Evolutionary conservation across 2,329 filamentous ascomycete genomes (phyloP).

Genomic region (Fusarium ramigenum): DNA sequence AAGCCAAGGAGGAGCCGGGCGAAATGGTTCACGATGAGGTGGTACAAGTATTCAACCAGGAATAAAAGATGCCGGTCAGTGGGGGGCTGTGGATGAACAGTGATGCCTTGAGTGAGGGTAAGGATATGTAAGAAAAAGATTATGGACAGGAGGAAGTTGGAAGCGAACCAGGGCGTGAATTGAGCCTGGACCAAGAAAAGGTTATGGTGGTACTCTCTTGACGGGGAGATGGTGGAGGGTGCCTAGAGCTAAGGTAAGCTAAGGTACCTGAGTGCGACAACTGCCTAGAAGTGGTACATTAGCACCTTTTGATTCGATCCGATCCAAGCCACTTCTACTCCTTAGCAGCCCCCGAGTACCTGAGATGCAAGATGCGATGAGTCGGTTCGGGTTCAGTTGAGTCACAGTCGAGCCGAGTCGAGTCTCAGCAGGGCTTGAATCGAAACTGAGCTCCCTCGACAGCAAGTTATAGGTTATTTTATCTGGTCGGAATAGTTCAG

Average conservation of each 20-base stretch:
- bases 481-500: neutral
- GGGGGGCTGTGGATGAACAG: constrained; percentile 18
- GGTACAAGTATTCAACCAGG: constrained; percentile 1
- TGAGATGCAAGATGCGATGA: neutral
- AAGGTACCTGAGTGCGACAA: constrained; percentile 32
- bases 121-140: constrained; percentile 11
- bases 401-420: constrained; percentile 8
- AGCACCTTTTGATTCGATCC: constrained; percentile 6
- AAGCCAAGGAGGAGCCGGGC: constrained; percentile 21
- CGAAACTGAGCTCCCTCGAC: too few species aligned
- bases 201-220: constrained; percentile 43
- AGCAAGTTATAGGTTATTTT: neutral
- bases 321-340: constrained; percentile 30
- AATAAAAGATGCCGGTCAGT: constrained; percentile 9
- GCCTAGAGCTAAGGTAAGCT: constrained; percentile 31
- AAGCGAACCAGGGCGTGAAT: constrained; percentile 39
- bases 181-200: constrained; percentile 30
- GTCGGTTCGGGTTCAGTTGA: constrained; percentile 9
- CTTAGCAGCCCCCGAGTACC: constrained; percentile 11
- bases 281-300: constrained; percentile 31
- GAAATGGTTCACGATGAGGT: constrained; percentile 26
- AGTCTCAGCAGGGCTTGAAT: neutral
- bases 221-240: constrained; percentile 25
- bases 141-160: constrained; percentile 20
- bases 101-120: constrained; percentile 37